Base-by-base conservation (phyloP, 2,329 filamentous ascomycete species). In the Elsinoe perseae region DNA sequence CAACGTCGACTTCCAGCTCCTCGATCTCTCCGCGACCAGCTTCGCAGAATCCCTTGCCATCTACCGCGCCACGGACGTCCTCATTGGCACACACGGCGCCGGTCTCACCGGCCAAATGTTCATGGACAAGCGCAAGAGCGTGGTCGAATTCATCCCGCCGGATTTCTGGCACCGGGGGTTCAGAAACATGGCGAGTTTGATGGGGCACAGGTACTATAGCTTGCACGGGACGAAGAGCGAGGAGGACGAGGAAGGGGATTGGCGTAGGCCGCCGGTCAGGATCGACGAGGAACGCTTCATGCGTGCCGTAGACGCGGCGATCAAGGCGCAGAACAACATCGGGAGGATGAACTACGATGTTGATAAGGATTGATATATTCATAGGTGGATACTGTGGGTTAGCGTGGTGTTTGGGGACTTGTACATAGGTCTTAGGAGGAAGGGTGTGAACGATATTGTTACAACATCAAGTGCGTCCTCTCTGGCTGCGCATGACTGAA, bases 21-120 rank as follows among this genome's bases (percentile, higher is more conserved):
- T 56, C 30, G 54, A 56, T 27, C 54, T 56, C 21, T 54, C 52
- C 8, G 63, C 62, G 14, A 60, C 58, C 16, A 57, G n/a, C 21
- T 46, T 40, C 59, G 63, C 63, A 43, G 63, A 46, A 20, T 60
- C 57, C 1, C 58, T 54, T 12, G 60, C 62, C 25, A 64, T 52
- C 16, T 52, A 52, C 12, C 48, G 48, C 48, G 18, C 30, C 8
- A 56, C 54, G 3, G 48, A 56, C 30, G 34, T 56, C 3, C 43
- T 56, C 4, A 43, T 56, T 27, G 54, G 54, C 7, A 56, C 54
- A n/a, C 54, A 56, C 30, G 54, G 54, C 28, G 54, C 54, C 1
- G 54, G 54, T 40, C 54, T 56, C 36, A 56, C 54, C 3, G 54
- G 54, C n/a, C 25, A 38, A 4, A 56, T 56, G 43, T 56, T 56